Base-by-base conservation (phyloP, 345 rosid genomes). In the Firmiana major region DNA sequence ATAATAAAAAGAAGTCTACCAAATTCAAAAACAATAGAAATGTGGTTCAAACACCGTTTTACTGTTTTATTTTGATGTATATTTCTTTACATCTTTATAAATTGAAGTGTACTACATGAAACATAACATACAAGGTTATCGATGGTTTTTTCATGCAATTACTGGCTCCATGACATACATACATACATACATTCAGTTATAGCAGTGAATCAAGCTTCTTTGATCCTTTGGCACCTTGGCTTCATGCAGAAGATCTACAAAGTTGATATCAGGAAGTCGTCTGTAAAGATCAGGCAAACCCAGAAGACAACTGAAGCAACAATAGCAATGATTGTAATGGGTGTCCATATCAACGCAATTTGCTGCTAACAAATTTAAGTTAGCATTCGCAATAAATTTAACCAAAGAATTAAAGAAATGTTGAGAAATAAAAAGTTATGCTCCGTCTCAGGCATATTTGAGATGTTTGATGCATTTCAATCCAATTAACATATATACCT, bases 321-420 rank as follows among this genome's bases (percentile, higher is more conserved):
- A 40, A 79, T 74, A 74, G 75, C 21, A 65, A 83, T 73, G 54
- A 83, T 78, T 43, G 87, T 71, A 78, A 86, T 80, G 12, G 93
- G 91, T 71, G 86, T 88, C 91, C 93, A 83, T 88, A 81, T 88
- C 80, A 87, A 57, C 12, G 87, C 89, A 79, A 91, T 82, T 75
- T 63, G 86, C 88, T 89, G 87, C 46, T 45, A 63, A 36, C 9
- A 36, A 68, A 31, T 31, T 13, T 45, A 69, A 31, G 19, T 31
- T 55, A 71, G 3, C 13, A 76, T 26, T 70, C n/a, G n/a, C 45
- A 54, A 5, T 0, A 43, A 58, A 21, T 15, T 34, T 48, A 48
- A 73, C 22, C 38, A 10, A 42, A 42, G 53, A 48, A 13, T 0
- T 17, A 10, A 45, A 48, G 4, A n/a, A 62, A 22, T 45, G 17